Base-by-base conservation (phyloP, 331 rosid species). In the Phaseolus coccineus region DNA sequence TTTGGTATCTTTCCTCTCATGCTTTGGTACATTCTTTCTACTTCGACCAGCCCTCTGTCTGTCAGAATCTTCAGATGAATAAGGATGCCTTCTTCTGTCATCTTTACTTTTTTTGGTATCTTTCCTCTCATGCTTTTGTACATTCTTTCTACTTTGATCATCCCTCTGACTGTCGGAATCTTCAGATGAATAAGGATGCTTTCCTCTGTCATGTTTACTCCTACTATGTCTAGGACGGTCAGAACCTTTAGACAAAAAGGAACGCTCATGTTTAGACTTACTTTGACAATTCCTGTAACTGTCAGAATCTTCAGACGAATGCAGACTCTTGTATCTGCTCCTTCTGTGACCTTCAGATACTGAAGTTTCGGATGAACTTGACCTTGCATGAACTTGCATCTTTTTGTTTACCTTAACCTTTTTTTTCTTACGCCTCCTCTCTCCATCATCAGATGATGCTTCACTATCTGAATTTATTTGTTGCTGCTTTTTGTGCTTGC, bases 301-400 rank as follows among this genome's bases (percentile, higher is more conserved):
- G 19, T 90, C 89, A 22, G 86, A 85, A 85, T 92, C 90, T 40
- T 87, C 89, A 3, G 83, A 82, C 11, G 77, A 73, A 84, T 76
- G 73, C 5, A 77, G 72, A 71, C 68, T 8, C 79, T 75, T 82
- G 84, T 72, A 61, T 40, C 86, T 88, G 57, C 80, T 85, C 82
- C 65, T 89, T 80, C 76, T 64, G 40, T 65, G 73, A 71, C 61
- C 83, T 77, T 87, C 86, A 70, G 64, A 71, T 74, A 77, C 88
- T 4, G 83, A 71, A 61, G 85, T 57, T 72, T 87, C 98, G 42
- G 90, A 85, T 30, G 90, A 87, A 81, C 90, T 83, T n/a, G 90
- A 85, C 56, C 81, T 81, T n/a, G 81, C 72, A 77, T 55, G 81
- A 61, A 63, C 42, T 30, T 3, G 79, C 87, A 77, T 88, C 83